Evolutionary conservation across 73 alveolate species (phyloP), one percentile per base, ranked within the genome.

Genomic region (Stentor coeruleus): DNA sequence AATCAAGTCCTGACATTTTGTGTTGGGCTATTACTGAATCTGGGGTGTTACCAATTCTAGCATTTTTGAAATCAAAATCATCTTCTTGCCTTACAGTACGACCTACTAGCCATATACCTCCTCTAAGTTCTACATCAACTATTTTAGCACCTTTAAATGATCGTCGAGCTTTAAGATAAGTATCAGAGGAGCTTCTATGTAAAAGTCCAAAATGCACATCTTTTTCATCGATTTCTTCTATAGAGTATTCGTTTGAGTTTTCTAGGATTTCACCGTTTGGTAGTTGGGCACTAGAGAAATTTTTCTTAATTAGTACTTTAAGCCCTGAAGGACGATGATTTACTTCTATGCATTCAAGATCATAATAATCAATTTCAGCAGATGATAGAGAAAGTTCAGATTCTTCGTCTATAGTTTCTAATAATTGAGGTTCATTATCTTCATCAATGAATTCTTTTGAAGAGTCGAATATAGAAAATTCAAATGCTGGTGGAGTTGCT

Each of bases 371-470:
- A 33, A 66, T 40, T 66, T 66, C 42, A 2, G 79, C 79, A 2
- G n/a, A 20, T 66, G 79, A 66, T 26, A 66, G 37, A 1, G 1
- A 20, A 33, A 66, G 36, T 20, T 20, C 40, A 0, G 36, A 20
- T 31, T 66, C 79, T 2, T 66, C 79, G 37, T 20, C n/a, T 20
- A 66, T 66, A 28, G 37, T 66, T 66, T 66, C 79, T 0, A 66
- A 40, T 31, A 66, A 31, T 31, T 66, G 79, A 66, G 79, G 79
- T 40, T 66, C 79, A 40, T 66, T 66, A 28, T 66, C 79, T 26
- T 66, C 79, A 33, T 66, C 79, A 15, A 66, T 66, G 37, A 66
- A 66, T 66, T 66, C 79, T 20, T 31, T 20, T 37, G 79, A 66
- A 0, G 42, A 26, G 2, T 66, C 79, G 37, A 49, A 49, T 11